Percentiles rank a stretch among this genome's conserved stretches.
phyloP scores from a whole-genome alignment of 495 filamentous ascomycete genomes.

The Penicillium egyptiacum region DNA sequence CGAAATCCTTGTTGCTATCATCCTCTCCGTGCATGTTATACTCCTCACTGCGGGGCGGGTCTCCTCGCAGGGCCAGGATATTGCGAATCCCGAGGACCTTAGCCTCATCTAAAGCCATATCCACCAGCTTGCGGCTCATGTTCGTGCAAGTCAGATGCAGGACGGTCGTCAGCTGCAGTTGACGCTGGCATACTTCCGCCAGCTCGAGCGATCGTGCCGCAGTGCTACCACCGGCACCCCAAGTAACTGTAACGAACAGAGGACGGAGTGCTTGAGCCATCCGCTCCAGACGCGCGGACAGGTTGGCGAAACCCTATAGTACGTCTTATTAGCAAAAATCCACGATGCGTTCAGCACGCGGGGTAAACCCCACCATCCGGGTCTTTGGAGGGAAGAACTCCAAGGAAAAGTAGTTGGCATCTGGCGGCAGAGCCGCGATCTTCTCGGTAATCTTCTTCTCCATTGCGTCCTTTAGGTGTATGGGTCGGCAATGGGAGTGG shows the following conservation, averaged over 20 bases:
- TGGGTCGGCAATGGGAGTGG: conserved; percentile 20
- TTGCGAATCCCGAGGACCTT: conserved; percentile 93
- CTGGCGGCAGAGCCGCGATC: conserved; percentile 82
- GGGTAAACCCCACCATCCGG: conserved; percentile 63
- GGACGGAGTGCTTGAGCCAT: conserved; percentile 90
- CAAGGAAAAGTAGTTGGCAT: conserved; percentile 86
- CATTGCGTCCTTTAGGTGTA: conserved; percentile 40
- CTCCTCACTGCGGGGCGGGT: conserved; percentile 86
- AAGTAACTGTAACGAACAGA: conserved; percentile 95
- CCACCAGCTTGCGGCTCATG: conserved; percentile 83
- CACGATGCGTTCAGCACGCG: conserved; percentile 23
- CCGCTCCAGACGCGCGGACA: conserved; percentile 88
- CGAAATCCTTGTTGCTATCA: conserved; percentile 76
- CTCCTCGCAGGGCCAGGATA: conserved; percentile 90
- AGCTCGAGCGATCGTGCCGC: conserved; percentile 87
- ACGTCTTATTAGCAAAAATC: conserved; percentile 3
- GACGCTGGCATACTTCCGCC: conserved; percentile 91
- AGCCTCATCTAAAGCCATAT: conserved; percentile 86
- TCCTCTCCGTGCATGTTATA: conserved; percentile 68
- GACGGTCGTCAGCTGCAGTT: conserved; percentile 90
- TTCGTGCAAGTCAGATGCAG: conserved; percentile 97
- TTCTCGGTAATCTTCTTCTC: conserved; percentile 89
- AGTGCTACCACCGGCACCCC: conserved; percentile 94
- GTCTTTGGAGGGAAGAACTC: conserved; percentile 99
- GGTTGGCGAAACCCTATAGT: conserved; percentile 77